These are phyloP conservation scores for Trichoderma polysporum DNA, from an alignment of 2,329 filamentous ascomycete genomes.

Conservation along the genomic window DNA sequence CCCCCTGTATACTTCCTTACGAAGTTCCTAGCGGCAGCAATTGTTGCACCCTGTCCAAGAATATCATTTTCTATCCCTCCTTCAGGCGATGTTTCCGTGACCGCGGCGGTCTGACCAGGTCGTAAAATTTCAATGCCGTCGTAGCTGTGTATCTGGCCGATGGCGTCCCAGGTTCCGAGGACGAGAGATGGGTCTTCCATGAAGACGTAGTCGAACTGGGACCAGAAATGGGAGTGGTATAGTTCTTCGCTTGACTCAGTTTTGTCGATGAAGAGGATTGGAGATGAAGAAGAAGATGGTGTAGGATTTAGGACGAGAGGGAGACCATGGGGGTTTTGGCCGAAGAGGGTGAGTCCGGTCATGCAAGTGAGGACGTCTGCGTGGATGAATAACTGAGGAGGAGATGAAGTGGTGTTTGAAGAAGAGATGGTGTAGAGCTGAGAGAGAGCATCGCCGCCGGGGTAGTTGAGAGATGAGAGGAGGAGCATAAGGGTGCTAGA, in stretches of 20 bases:
- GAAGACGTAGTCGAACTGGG: constrained; percentile 62
- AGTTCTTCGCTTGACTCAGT: constrained; percentile 54
- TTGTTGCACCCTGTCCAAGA: constrained; percentile 46
- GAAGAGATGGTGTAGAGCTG: constrained; percentile 45
- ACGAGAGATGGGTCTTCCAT: constrained; percentile 51
- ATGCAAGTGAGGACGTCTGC: constrained; percentile 68
- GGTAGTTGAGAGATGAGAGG: constrained; percentile 88
- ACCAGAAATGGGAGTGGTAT: constrained; percentile 56
- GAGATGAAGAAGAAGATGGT: constrained; percentile 25
- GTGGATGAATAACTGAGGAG: constrained; percentile 48
- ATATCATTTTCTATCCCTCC: constrained; percentile 27
- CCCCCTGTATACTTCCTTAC: constrained; percentile 54
- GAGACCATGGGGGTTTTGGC: constrained; percentile 45
- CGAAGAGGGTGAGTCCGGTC: constrained; percentile 69
- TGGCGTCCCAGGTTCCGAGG: constrained; percentile 54
- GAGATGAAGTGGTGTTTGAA: constrained; percentile 25
- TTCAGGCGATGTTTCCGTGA: constrained; percentile 19
- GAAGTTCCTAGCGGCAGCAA: constrained; percentile 40
- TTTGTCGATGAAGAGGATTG: constrained; percentile 56
- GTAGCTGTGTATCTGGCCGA: constrained; percentile 58
- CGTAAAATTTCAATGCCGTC: constrained; percentile 58
- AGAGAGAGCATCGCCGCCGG: constrained; percentile 76
- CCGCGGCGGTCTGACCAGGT: constrained; percentile 40
- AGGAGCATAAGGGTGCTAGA: constrained; percentile 68
- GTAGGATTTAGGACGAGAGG: constrained; percentile 34